These are phyloP conservation scores for Euphorbia peplus DNA, from an alignment of 345 rosid genomes.

Conservation along the genomic window DNA sequence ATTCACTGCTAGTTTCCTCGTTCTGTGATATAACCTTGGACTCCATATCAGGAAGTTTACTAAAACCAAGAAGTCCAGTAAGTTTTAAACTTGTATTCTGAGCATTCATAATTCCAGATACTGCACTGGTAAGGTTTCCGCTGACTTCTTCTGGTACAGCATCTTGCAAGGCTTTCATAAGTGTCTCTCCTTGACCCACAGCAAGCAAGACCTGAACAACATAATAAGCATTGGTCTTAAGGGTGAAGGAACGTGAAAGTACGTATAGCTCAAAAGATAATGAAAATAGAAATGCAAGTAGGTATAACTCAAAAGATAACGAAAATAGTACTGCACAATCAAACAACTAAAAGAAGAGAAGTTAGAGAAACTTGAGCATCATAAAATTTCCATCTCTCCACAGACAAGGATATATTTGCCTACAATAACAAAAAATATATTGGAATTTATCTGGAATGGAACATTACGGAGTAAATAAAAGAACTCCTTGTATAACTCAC, in stretches of 20 bases:
- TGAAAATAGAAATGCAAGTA: not conserved
- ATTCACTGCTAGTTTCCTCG: slow-evolving; percentile 39
- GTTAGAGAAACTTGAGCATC: not conserved
- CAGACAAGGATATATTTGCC: not conserved
- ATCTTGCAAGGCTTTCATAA: slow-evolving; percentile 79
- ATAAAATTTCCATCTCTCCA: slow-evolving; percentile 1
- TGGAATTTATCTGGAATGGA: not conserved
- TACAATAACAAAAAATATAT: not conserved
- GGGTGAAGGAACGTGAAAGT: not conserved
- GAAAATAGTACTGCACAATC: not conserved
- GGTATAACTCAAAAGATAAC: not conserved
- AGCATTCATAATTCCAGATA: slow-evolving; percentile 56
- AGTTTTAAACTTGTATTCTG: slow-evolving; percentile 49
- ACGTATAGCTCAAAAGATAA: slow-evolving; percentile 9
- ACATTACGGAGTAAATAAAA: not conserved
- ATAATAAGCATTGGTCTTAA: slow-evolving; percentile 19
- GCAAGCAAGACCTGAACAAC: slow-evolving; percentile 83
- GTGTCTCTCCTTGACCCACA: slow-evolving; percentile 79
- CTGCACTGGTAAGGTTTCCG: slow-evolving; percentile 66
- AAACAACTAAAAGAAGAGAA: not conserved
- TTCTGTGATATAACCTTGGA: slow-evolving; percentile 32
- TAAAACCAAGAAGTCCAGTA: slow-evolving; percentile 36
- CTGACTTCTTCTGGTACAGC: slow-evolving; percentile 96
- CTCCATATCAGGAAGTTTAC: slow-evolving; percentile 40
- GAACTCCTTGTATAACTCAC: not conserved